Evolutionary conservation across 352 stramenopile species (phyloP).

Genomic region (Hyaloperonospora brassicae): DNA sequence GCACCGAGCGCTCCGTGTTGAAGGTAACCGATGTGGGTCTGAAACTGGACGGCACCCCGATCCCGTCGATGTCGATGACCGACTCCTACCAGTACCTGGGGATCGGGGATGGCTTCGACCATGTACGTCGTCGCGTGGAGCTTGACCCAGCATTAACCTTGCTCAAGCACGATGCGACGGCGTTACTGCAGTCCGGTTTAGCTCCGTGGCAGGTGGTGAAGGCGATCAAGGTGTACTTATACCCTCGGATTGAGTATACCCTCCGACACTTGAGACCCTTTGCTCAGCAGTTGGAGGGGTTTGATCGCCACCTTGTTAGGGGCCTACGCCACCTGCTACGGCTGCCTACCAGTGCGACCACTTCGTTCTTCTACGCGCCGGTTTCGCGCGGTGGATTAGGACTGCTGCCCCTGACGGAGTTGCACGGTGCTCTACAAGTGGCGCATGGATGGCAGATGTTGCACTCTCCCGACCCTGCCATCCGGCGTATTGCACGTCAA

Average conservation of each 20-base stretch:
- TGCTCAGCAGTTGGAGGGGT: too few relatives aligned
- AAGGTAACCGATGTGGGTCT: not conserved
- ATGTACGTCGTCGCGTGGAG: too few relatives aligned
- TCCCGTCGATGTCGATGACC: not conserved
- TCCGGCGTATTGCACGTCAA: conserved; percentile 3
- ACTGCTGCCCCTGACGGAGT: conserved; percentile 3
- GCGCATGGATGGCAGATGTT: conserved; percentile 12
- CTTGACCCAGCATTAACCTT: too few relatives aligned
- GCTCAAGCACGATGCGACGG: conserved; percentile 9
- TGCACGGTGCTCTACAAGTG: conserved; percentile 5
- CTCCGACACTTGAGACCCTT: too few relatives aligned
- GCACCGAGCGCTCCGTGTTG: not conserved
- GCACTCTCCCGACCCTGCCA: conserved; percentile 5
- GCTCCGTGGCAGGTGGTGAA: not conserved
- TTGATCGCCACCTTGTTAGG: not conserved
- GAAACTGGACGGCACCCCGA: too few relatives aligned
- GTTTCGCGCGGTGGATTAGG: conserved; percentile 7
- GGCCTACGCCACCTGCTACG: not conserved
- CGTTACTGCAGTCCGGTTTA: conserved; percentile 1
- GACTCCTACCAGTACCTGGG: not conserved
- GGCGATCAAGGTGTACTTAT: not conserved
- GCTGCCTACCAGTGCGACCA: conserved; percentile 5
- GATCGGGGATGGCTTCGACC: too few relatives aligned
- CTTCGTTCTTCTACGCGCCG: conserved; percentile 9
- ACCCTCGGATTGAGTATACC: too few relatives aligned